phyloP scores from a whole-genome alignment of 2,329 filamentous ascomycete genomes.

The Macroventuria anomochaeta region DNA sequence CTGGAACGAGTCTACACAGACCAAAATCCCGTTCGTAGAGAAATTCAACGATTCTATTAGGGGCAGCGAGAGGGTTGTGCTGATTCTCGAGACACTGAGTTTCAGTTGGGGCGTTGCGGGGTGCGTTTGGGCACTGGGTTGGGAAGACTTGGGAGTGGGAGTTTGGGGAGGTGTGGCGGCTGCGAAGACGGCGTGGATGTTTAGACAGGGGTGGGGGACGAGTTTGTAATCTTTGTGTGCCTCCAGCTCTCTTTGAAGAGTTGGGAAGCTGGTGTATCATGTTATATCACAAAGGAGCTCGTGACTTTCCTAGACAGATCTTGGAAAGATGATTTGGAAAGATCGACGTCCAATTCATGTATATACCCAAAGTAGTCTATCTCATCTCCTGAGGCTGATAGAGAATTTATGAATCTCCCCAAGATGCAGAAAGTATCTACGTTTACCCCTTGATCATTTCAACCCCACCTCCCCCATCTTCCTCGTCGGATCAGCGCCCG shows the following conservation, averaged over 20 bases:
- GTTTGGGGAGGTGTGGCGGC: constrained; percentile 11
- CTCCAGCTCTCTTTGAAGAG: no score
- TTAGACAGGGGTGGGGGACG: constrained; percentile 6
- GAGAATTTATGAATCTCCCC: no score
- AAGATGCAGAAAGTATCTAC: no score
- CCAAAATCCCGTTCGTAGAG: constrained; percentile 44
- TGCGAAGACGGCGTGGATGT: not conserved
- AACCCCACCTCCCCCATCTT: not conserved
- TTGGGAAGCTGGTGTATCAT: no score
- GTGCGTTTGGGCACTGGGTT: constrained; percentile 23
- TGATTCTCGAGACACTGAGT: constrained; percentile 29
- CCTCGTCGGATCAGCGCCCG: not conserved
- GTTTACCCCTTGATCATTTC: constrained; percentile 3
- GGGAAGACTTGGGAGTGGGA: constrained; percentile 15
- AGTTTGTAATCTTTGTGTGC: not conserved
- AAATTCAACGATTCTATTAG: constrained; percentile 48
- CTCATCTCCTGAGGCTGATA: no score
- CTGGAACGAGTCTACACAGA: constrained; percentile 44
- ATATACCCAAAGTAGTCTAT: no score
- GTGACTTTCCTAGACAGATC: no score
- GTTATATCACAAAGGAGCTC: no score
- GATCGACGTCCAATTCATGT: no score
- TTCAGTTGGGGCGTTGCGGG: constrained; percentile 30
- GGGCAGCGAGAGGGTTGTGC: constrained; percentile 39
- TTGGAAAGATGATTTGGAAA: no score